Base-by-base conservation (phyloP, 2,329 filamentous ascomycete species). In the Colletotrichum lindemuthianum region DNA sequence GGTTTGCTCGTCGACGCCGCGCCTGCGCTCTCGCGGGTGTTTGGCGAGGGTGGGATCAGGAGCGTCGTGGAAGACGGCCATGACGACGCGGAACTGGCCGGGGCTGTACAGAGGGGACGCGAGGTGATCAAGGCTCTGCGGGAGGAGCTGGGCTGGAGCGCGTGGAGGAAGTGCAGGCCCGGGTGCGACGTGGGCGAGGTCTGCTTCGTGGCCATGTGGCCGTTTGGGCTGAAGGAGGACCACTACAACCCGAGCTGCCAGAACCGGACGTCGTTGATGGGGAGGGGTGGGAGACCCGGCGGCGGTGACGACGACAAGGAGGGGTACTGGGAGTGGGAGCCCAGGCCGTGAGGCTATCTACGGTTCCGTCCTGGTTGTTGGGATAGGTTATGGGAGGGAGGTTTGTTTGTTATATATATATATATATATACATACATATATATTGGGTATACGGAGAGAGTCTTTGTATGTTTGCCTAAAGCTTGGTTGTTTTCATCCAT, bases 171-270 rank as follows among this genome's bases (percentile, higher is more conserved):
- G 53, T 86, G 86, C 55, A 65, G 16, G 61, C 76, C 78, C 7
- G 78, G 79, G 1, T 90, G 88, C 70, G 73, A 69, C 0, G 77
- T 79, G 8, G 79, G 85, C 48, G 82, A 90, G 72, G 73, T 88
- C 3, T 87, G 87, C 66, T 81, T 86, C 49, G 77, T 89, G n/a
- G 86, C 87, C 2, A 88, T 90, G 70, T 90, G 87, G 87, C 88
- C 88, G 0, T 77, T 82, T 71, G 88, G 88, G 0, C 78, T 75
- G 0, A 70, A 75, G 0, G 79, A 86, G 33, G 87, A 90, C 70
- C 85, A 88, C 69, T 79, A 78, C 36, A 39, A 15, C 11, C 65
- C 65, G 16, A 52, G 44, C 24, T 67, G 65, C 34, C 53, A 58
- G 16, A 67, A 66, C 49, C 43, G 53, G 53, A 67, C 57, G 15